Conservation (phyloP, 1,284 basidiomycete genomes). For the Vanrija pseudolonga region DNA sequence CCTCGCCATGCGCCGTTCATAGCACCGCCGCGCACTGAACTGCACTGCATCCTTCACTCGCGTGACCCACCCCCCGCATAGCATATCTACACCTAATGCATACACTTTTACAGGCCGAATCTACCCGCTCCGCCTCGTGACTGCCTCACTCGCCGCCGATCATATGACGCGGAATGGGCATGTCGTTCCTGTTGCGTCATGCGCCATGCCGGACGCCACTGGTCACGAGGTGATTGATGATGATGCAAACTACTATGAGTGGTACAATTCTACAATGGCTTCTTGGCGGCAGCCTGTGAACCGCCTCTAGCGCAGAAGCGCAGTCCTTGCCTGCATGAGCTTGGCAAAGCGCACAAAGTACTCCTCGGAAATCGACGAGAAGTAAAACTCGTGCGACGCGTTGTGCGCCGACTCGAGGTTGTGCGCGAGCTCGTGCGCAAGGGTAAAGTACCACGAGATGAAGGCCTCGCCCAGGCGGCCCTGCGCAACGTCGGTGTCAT, state of each 20-base stretch:
- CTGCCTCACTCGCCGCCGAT: too few species aligned
- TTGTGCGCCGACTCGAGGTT: constrained; percentile 50
- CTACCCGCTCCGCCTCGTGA: too few species aligned
- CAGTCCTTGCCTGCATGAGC: background rate
- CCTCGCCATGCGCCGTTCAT: background rate
- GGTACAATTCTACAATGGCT: background rate
- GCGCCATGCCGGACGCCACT: too few species aligned
- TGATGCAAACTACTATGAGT: background rate
- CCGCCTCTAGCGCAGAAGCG: background rate
- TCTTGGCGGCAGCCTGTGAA: background rate
- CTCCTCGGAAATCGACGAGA: constrained; percentile 80
- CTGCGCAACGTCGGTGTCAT: background rate
- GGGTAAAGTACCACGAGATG: constrained; percentile 81
- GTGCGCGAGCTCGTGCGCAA: constrained; percentile 67
- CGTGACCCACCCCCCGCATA: too few species aligned
- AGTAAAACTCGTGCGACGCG: constrained; percentile 79
- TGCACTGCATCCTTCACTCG: too few species aligned
- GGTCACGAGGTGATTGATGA: too few species aligned
- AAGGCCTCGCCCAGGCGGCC: constrained; percentile 58
- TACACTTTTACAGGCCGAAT: too few species aligned
- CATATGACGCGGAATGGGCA: too few species aligned
- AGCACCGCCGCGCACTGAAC: too few species aligned
- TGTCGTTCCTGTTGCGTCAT: too few species aligned
- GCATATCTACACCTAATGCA: too few species aligned
- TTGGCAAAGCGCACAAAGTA: constrained; percentile 26